Evolutionary conservation across 2,329 filamentous ascomycete species (phyloP).

Genomic region (Metarhizium anisopliae): DNA sequence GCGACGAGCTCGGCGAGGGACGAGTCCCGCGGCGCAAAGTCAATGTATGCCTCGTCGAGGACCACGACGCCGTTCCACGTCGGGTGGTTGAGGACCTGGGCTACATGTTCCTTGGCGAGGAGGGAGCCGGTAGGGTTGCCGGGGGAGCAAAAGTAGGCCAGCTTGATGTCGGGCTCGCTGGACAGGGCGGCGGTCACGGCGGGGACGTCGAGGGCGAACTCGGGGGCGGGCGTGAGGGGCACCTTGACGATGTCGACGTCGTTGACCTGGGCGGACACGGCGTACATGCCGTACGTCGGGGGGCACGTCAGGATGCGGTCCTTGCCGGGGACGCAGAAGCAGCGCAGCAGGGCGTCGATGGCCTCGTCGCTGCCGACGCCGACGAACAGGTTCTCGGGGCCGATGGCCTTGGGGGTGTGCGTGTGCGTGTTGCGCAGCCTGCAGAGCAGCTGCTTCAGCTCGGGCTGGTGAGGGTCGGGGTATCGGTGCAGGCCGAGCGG

Average conservation of each 20-base stretch:
- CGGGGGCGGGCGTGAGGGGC: constrained; percentile 63
- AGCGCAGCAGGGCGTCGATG: constrained; percentile 86
- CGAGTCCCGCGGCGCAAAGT: constrained; percentile 70
- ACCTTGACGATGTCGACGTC: constrained; percentile 80
- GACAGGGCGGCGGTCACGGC: constrained; percentile 60
- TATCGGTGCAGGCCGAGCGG: constrained; percentile 83
- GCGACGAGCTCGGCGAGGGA: constrained; percentile 86
- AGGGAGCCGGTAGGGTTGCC: constrained; percentile 86
- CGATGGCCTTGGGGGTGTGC: constrained; percentile 66
- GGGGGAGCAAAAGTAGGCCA: constrained; percentile 88
- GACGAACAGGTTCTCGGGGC: constrained; percentile 80
- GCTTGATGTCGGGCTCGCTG: constrained; percentile 57
- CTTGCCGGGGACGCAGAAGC: constrained; percentile 79
- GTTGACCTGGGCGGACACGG: constrained; percentile 88
- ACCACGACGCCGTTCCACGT: constrained; percentile 94
- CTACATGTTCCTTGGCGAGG: constrained; percentile 66
- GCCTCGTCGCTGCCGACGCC: constrained; percentile 95
- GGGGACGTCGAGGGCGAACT: constrained; percentile 65
- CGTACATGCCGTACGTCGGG: constrained; percentile 98
- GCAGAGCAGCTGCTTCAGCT: constrained; percentile 82
- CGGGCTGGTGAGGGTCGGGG: constrained; percentile 87
- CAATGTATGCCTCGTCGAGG: constrained; percentile 91
- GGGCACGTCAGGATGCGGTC: constrained; percentile 94
- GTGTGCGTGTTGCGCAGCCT: constrained; percentile 75
- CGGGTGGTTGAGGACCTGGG: constrained; percentile 67